Conservation (phyloP, 2,329 filamentous ascomycete genomes). For the Xenoacremonium recifei region DNA sequence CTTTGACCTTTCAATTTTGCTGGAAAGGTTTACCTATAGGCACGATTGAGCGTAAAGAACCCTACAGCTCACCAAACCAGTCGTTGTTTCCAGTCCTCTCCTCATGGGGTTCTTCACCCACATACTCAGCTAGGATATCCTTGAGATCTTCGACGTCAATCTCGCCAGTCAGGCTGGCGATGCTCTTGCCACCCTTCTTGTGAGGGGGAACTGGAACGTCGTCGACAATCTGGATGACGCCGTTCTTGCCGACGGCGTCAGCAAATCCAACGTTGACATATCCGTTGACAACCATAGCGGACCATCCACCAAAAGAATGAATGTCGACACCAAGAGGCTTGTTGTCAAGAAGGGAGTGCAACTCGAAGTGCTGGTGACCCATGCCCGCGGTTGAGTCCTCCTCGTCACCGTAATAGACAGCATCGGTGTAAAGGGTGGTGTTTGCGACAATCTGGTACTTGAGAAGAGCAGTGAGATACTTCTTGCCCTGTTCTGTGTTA, state of each 20-base stretch:
- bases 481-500: conserved; percentile 66
- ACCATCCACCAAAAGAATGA: conserved; percentile 63
- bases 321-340: conserved; percentile 71
- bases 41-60: too few relatives aligned
- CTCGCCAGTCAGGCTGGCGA: conserved; percentile 9
- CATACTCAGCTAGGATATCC: conserved; percentile 27
- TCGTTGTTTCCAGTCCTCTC: conserved; percentile 1
- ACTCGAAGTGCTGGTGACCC: conserved; percentile 57
- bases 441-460: conserved; percentile 76
- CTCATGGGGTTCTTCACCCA: too few relatives aligned
- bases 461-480: conserved; percentile 75
- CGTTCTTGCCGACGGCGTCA: conserved; percentile 74
- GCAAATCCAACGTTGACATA: conserved; percentile 62
- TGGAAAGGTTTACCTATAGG: too few relatives aligned
- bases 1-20: too few relatives aligned
- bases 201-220: conserved; percentile 76
- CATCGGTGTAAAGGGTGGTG: conserved; percentile 80
- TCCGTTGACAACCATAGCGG: conserved; percentile 74
- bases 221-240: conserved; percentile 76
- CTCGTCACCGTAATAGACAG: conserved; percentile 57
- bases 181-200: conserved; percentile 24
- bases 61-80: conserved; percentile 15
- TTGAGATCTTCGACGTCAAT: conserved; percentile 30
- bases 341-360: conserved; percentile 66
- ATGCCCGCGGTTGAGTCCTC: conserved; percentile 23